phyloP scores from a whole-genome alignment of 176 grass and related monocot genomes.

The Alloteropsis semialata region DNA sequence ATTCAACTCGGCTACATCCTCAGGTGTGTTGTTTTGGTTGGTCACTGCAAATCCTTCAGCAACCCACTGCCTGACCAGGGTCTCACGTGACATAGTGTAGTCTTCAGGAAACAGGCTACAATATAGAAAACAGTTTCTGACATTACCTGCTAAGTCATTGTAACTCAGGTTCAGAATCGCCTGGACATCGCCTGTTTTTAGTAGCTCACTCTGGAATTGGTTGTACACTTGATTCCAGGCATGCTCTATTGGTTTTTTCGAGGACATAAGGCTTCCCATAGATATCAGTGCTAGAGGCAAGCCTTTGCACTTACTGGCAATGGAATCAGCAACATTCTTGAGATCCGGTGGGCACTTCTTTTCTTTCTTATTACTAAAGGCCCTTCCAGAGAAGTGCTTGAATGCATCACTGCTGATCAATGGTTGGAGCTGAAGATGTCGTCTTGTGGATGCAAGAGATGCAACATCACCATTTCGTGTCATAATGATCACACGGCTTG shows the following conservation, averaged over 20 bases:
- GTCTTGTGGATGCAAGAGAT: background rate
- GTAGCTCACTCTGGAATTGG: background rate
- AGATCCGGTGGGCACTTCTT: background rate
- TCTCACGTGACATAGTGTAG: constrained; percentile 36
- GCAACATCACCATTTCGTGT: background rate
- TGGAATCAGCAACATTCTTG: background rate
- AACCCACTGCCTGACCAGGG: constrained; percentile 55
- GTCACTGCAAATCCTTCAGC: constrained; percentile 46
- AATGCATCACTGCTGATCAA: background rate
- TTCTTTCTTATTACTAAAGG: background rate
- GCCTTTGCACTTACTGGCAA: background rate
- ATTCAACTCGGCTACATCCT: constrained; percentile 56
- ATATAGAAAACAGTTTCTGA: constrained; percentile 51
- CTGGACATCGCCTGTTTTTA: background rate
- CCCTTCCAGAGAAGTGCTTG: background rate
- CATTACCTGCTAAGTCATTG: constrained; percentile 10
- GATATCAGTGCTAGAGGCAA: constrained; percentile 6
- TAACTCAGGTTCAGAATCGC: constrained; percentile 13
- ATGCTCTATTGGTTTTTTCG: background rate
- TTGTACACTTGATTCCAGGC: constrained; percentile 11
- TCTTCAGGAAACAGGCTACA: constrained; percentile 54
- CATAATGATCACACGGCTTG: background rate
- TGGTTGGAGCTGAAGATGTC: background rate
- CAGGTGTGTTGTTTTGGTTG: constrained; percentile 17
- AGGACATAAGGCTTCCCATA: constrained; percentile 18